Evolutionary conservation across 352 stramenopile species (phyloP), one percentile per base, ranked within the genome.

Genomic region (Globisporangium recalcitrans): DNA sequence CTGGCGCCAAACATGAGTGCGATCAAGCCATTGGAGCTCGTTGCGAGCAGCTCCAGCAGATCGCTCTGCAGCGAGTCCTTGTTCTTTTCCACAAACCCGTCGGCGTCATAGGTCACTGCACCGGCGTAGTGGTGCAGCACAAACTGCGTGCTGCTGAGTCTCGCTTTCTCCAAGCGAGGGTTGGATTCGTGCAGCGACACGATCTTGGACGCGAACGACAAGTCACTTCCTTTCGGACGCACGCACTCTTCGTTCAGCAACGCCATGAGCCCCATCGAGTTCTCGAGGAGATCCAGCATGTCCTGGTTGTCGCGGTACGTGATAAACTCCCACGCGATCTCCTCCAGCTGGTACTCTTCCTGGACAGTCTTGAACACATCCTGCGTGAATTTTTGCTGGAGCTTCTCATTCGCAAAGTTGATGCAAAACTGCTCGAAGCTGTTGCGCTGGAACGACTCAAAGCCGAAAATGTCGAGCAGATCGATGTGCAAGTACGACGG

Each of bases 401-500:
- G 74, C 67, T 97, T 97, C 65, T 98, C 93, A 65, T 98, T 98
- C 29, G 88, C 92, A 70, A 93, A 98, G 74, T 98, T 98, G 69
- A 98, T 98, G 71, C 93, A 98, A 53, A 98, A 97, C 63, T 99
- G 96, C 66, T 98, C 93, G 61, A 98, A 98, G 51, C 81, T 92
- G 72, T 97, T 97, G 56, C 75, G 81, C 56, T 96, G 70, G 69
- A 98, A 98, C 5, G 78, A 90, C 69, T 99, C 96, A 73, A 99
- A 99, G 21, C 96, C 95, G 68, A 98, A 99, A 65, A 99, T 98
- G 72, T 99, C 96, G 24, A 98, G 81, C 63, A 98, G 75, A 63
- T 97, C 91, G 64, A 98, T 98, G 69, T 97, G 88, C 59, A 86
- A 62, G 59, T 88, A 85, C 10, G 70, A 73, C 2, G 77, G 75